phyloP scores from a whole-genome alignment of 2,329 filamentous ascomycete species.

The Epichloe scottii region DNA sequence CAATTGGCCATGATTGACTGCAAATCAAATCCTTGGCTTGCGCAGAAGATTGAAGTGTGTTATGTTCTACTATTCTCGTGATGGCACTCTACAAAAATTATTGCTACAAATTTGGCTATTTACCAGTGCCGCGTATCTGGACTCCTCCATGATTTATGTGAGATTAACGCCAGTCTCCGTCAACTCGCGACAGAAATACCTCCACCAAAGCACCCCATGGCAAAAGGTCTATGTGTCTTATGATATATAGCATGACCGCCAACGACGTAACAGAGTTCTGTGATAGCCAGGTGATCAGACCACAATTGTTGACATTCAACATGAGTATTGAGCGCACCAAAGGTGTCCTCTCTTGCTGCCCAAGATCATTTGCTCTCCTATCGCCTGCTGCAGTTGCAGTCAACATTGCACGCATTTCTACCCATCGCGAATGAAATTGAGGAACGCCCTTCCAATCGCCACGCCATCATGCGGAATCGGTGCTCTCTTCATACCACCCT shows the following conservation, averaged over 20 bases:
- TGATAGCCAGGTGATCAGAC: too few relatives aligned
- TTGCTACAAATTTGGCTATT: background rate
- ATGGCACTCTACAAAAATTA: background rate
- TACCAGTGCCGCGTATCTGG: background rate
- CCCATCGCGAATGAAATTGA: constrained; percentile 60
- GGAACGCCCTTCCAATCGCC: constrained; percentile 58
- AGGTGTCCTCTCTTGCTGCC: too few relatives aligned
- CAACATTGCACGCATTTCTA: constrained; percentile 4
- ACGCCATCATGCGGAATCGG: constrained; percentile 65
- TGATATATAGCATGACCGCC: too few relatives aligned
- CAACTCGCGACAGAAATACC: background rate
- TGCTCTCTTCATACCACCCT: constrained; percentile 56
- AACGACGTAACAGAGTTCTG: too few relatives aligned
- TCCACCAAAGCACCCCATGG: background rate
- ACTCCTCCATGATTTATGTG: background rate
- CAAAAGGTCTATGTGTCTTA: too few relatives aligned
- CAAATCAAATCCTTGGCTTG: too few relatives aligned
- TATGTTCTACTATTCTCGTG: background rate
- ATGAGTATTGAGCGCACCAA: too few relatives aligned
- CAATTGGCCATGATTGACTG: too few relatives aligned
- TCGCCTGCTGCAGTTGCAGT: too few relatives aligned
- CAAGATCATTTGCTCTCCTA: too few relatives aligned
- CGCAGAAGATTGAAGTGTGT: too few relatives aligned
- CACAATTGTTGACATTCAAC: too few relatives aligned
- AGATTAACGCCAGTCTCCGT: background rate